A percentile compares a stretch with the other conserved stretches of the same genome.
These are phyloP conservation scores for Leccinellum luteum DNA, from an alignment of 768 basidiomycete species.

Conservation along the genomic window DNA sequence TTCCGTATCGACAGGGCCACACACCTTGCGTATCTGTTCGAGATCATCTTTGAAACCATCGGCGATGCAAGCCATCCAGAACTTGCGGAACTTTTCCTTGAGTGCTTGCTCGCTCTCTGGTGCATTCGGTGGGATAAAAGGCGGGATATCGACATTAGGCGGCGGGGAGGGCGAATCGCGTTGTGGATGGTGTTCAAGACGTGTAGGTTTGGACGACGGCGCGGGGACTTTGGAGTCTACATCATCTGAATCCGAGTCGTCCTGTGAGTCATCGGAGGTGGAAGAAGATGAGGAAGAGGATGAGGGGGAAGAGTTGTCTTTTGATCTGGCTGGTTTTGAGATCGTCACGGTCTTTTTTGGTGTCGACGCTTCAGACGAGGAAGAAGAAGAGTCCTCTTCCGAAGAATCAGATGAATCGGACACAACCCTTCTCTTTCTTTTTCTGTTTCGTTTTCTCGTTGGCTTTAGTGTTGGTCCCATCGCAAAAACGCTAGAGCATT, in stretches of 20 bases:
- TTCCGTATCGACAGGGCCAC: constrained; percentile 5
- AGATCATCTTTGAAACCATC: constrained; percentile 83
- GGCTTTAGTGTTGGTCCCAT: constrained; percentile 12
- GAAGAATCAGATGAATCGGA: constrained; percentile 42
- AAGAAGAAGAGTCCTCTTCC: constrained; percentile 25
- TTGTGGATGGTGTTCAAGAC: constrained; percentile 1
- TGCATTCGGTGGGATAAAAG: constrained; percentile 50
- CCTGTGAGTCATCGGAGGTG: constrained; percentile 8
- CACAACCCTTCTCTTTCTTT: constrained; percentile 51
- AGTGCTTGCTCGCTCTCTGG: constrained; percentile 49
- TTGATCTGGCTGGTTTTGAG: constrained; percentile 2
- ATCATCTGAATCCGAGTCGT: constrained; percentile 3
- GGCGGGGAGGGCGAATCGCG: constrained; percentile 28
- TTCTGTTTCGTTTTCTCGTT: constrained; percentile 48
- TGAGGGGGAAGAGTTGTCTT: constrained; percentile 20
- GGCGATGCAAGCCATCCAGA: constrained; percentile 83
- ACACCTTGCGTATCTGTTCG: constrained; percentile 78
- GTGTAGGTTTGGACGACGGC: background rate
- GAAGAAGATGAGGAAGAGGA: constrained; percentile 10
- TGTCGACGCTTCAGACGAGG: constrained; percentile 14
- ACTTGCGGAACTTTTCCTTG: constrained; percentile 71
- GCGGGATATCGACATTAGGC: constrained; percentile 40
- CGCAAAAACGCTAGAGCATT: background rate
- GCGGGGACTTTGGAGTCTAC: constrained; percentile 1
- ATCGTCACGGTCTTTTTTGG: constrained; percentile 8